phyloP scores from a whole-genome alignment of 148 eudicot genomes.

The Drosera capensis region DNA sequence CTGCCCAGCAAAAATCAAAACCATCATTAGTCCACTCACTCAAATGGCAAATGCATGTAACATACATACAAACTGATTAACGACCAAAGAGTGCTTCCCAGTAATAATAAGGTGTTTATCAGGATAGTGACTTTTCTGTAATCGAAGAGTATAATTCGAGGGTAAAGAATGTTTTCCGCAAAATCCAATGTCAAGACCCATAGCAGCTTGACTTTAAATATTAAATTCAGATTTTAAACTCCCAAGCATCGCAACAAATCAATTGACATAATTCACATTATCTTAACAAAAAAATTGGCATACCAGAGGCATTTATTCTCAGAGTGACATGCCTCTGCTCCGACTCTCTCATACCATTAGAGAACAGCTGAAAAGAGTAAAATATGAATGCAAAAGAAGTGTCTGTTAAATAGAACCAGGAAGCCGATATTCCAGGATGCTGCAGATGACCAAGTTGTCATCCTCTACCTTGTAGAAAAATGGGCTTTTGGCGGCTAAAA shows the following conservation, averaged over 20 bases:
- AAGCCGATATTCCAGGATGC: too few species aligned
- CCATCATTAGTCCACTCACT: neutral
- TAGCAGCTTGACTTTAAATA: too few species aligned
- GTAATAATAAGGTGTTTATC: too few species aligned
- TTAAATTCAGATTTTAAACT: neutral
- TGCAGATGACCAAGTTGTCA: too few species aligned
- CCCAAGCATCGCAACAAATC: neutral
- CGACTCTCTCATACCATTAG: neutral
- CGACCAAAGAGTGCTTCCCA: too few species aligned
- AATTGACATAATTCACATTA: too few species aligned
- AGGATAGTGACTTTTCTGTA: too few species aligned
- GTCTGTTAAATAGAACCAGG: too few species aligned
- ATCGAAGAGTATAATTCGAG: too few species aligned
- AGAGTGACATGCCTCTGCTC: conserved; percentile 17
- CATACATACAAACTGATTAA: neutral
- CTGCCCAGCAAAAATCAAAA: neutral
- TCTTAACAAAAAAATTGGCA: neutral
- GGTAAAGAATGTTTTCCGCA: too few species aligned
- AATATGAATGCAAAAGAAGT: neutral
- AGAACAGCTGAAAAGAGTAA: neutral
- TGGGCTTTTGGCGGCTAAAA: conserved; percentile 93
- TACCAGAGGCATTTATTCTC: conserved; percentile 20
- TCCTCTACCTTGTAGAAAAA: conserved; percentile 71
- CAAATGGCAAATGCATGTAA: neutral
- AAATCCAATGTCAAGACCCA: too few species aligned